Base-by-base conservation (phyloP, 2,329 filamentous ascomycete genomes). In the Fusarium sp. region DNA sequence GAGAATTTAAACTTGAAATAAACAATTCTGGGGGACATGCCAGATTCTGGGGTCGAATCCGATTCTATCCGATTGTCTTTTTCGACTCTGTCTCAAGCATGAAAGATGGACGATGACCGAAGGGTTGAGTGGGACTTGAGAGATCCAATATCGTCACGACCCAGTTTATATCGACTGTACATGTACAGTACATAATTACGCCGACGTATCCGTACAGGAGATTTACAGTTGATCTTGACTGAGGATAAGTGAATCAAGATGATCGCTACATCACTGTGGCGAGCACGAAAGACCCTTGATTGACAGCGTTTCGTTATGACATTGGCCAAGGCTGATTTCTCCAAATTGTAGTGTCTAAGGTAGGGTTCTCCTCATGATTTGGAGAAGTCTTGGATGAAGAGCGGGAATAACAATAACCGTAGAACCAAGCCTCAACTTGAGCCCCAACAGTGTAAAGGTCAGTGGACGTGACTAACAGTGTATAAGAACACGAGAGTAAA, bases 351-450 rank as follows among this genome's bases (percentile, higher is more conserved):
- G 25, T 32, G n/a, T 16, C n/a, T 25, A 45, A n/a, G 52, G 54
- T 44, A 59, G 56, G 64, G 44, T 71, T 72, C 69, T 72, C 68
- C 69, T 71, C 69, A 71, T 43, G 22, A 69, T 50, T 75, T 75
- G 73, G 73, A 75, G 73, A 74, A 63, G 22, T 24, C n/a, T 14
- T 51, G 45, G 54, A 12, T 16, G 20, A 38, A 54, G 22, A 34
- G 22, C 63, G 63, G 61, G 61, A 66, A 66, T 66, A 66, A 42
- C 22, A n/a, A 14, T 11, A 18, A 10, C 1, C 24, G 2, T 25
- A 25, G 24, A 25, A 25, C 24, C 24, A 25, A 49, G 16, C 22
- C 32, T n/a, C 42, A 18, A 25, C 43, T 45, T 45, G 43, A 25
- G 24, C 43, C 22, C 43, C 43, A 45, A 45, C 43, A 45, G 4